These are phyloP conservation scores for Cucurbita moschata DNA, from an alignment of 306 rosid species.

Conservation along the genomic window DNA sequence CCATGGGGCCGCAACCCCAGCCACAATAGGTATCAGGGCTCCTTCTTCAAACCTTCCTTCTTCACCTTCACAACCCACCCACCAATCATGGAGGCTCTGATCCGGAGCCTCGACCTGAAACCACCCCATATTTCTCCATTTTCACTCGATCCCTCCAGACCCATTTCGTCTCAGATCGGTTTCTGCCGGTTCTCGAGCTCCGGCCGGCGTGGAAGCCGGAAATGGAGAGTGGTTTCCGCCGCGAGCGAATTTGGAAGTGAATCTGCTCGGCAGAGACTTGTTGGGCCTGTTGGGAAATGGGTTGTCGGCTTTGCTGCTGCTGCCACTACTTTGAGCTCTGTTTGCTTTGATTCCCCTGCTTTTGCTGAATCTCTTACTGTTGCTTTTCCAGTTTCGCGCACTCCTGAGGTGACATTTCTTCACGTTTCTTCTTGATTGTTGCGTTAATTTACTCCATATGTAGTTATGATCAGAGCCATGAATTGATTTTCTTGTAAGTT, in stretches of 20 bases:
- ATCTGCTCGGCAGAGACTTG: conserved; percentile 3
- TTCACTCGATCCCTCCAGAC: conserved; percentile 10
- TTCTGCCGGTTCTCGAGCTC: conserved; percentile 16
- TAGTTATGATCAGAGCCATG: neutral
- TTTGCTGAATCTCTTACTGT: conserved; percentile 82
- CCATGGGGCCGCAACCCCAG: neutral
- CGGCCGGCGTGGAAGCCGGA: conserved; percentile 10
- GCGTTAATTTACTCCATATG: neutral
- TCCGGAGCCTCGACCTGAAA: conserved; percentile 23
- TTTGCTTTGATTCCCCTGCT: conserved; percentile 42
- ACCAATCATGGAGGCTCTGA: conserved; percentile 25
- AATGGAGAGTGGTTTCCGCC: conserved; percentile 15
- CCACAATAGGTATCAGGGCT: neutral
- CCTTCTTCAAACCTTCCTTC: neutral
- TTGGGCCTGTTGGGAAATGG: conserved; percentile 27
- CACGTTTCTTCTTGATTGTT: neutral
- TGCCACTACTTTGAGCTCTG: conserved; percentile 31
- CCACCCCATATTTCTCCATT: conserved; percentile 4
- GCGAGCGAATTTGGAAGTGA: conserved; percentile 1
- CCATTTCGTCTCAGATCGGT: conserved; percentile 12
- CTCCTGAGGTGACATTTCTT: conserved; percentile 46
- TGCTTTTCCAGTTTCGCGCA: conserved; percentile 88
- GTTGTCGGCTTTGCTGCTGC: conserved; percentile 52
- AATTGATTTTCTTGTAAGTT: neutral
- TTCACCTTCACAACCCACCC: neutral